Percentiles rank a stretch among this genome's conserved stretches.
phyloP scores from a whole-genome alignment of 2,329 filamentous ascomycete genomes.

The Sporothrix luriei region DNA sequence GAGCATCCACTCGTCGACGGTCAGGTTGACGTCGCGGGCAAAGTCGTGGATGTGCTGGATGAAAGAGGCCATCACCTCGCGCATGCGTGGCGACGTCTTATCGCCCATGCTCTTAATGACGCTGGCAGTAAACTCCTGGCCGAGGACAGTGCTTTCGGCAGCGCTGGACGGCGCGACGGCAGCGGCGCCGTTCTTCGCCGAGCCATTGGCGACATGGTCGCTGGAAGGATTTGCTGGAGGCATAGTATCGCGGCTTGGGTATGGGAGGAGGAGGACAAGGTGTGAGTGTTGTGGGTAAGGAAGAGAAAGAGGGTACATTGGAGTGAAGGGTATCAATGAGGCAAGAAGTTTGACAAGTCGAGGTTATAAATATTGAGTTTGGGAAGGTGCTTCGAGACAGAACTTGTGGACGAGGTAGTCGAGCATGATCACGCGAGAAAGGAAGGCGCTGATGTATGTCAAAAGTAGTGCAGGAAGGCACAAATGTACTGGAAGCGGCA shows the following conservation, averaged over 20 bases:
- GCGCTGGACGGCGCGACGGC: slow-evolving; percentile 33
- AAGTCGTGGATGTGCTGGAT: slow-evolving; percentile 69
- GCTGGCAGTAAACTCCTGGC: slow-evolving; percentile 58
- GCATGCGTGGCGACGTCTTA: slow-evolving; percentile 60
- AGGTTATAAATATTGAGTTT: neutral
- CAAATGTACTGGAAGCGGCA: neutral
- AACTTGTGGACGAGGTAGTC: neutral
- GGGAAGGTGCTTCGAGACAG: neutral
- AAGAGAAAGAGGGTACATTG: neutral
- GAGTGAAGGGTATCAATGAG: neutral
- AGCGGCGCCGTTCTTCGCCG: neutral
- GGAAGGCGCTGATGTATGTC: slow-evolving; percentile 19
- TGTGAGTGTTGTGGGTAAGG: neutral
- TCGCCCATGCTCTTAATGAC: slow-evolving; percentile 67
- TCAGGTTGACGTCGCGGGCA: slow-evolving; percentile 66
- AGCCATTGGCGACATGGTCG: neutral
- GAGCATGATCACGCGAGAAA: neutral
- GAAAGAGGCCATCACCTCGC: slow-evolving; percentile 59
- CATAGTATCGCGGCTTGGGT: neutral
- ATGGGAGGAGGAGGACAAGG: neutral
- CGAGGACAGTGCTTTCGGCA: slow-evolving; percentile 42
- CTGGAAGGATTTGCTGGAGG: neutral
- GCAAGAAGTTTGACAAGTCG: too few species aligned
- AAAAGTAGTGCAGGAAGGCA: neutral
- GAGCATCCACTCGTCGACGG: slow-evolving; percentile 66